phyloP scores from a whole-genome alignment of 352 stramenopile genomes.

The Thalassiosira hispida region DNA sequence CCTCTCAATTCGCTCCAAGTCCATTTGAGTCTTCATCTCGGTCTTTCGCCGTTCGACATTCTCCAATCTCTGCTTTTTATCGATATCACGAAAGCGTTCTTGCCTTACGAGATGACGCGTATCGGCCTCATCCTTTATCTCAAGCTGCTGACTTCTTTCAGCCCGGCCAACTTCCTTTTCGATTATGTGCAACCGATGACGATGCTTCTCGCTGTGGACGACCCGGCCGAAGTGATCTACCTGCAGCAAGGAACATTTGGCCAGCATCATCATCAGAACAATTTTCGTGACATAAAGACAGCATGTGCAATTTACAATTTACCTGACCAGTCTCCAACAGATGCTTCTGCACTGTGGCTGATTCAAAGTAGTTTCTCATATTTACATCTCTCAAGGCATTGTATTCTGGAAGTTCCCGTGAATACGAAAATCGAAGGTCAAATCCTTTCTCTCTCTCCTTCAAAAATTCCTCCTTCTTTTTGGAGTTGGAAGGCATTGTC shows the following conservation, averaged over 20 bases:
- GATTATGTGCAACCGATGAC: slow-evolving; percentile 5
- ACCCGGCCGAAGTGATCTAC: neutral
- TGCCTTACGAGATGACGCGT: neutral
- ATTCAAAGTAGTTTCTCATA: slow-evolving; percentile 17
- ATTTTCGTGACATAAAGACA: too few species aligned
- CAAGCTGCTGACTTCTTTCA: neutral
- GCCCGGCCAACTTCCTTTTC: slow-evolving; percentile 5
- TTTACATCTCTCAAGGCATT: slow-evolving; percentile 14
- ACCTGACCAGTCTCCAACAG: slow-evolving; percentile 12
- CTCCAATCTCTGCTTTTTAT: neutral
- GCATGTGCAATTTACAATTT: too few species aligned
- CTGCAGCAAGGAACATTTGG: too few species aligned
- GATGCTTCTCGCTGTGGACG: neutral
- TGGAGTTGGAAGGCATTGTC: neutral
- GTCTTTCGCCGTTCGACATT: neutral
- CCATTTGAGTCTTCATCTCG: slow-evolving; percentile 5
- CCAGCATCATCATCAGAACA: too few species aligned
- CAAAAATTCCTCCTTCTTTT: slow-evolving; percentile 1
- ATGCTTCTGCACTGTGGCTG: neutral
- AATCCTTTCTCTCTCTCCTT: slow-evolving; percentile 1
- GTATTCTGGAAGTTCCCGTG: slow-evolving; percentile 6
- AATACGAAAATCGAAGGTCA: neutral
- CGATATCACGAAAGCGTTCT: slow-evolving; percentile 7
- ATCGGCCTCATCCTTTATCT: slow-evolving; percentile 9
- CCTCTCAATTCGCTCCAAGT: neutral